Evolutionary conservation across 176 grass and related monocot species (phyloP), one percentile per base, ranked within the genome.

Genomic region (Musa troglodytarum): DNA sequence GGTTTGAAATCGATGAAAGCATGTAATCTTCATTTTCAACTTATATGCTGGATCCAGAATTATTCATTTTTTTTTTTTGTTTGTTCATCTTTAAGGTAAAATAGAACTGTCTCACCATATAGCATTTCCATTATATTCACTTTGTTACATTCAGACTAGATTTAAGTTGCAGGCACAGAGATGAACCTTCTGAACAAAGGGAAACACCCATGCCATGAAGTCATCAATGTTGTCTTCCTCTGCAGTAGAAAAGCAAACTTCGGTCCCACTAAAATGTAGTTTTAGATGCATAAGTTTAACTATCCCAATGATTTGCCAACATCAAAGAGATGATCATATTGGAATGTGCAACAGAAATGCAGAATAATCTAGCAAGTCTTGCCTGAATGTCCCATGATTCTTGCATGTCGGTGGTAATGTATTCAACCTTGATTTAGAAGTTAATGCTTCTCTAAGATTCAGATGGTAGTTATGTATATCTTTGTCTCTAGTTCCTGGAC

Each of bases 381-480:
- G 85, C 90, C 90, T 92, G 79, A 92, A 92, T 78, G 23, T 78
- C 57, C 79, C 79, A 72, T 80, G 65, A 85, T 58, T 85, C 77
- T 92, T 92, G 59, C 78, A 70, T 69, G 73, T 83, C 65, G 84
- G 81, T 73, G 87, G 76, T 65, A 92, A 81, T 53, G 78, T 85
- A 73, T 71, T 87, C 68, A 79, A 83, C 80, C 87, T 87, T 78
- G 77, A 72, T 75, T 52, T 82, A 68, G 90, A 88, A 79, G 82
- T 82, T 72, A n/a, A 67, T 53, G 71, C 69, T 83, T 89, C 82
- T 34, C 79, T 81, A 75, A 87, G 83, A 81, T 89, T 92, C 71
- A 83, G 77, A 53, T 11, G 69, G 26, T 87, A 89, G 70, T 51
- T 80, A 81, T 69, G 83, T 80, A 92, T 85, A 68, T 78, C 80